A percentile compares a stretch with the other conserved stretches of the same genome.
Conservation (phyloP, 2,329 filamentous ascomycete species). For the Ophiosphaerella herpotricha region DNA sequence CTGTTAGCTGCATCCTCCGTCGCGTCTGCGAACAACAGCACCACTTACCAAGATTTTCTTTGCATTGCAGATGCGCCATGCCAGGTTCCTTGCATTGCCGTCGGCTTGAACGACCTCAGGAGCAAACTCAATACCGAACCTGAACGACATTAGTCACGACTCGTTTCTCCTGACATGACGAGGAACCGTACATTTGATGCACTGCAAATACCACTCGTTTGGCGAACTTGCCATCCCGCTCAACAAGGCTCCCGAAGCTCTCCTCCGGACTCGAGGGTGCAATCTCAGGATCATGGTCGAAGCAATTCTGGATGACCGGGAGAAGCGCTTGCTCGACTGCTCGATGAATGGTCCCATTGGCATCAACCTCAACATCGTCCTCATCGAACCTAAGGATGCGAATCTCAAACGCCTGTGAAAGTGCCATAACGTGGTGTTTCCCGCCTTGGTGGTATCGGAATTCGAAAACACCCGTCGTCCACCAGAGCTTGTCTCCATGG, state of each 20-base stretch:
- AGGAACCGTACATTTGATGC: constrained; percentile 73
- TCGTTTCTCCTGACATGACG: too few relatives aligned
- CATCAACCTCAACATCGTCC: constrained; percentile 65
- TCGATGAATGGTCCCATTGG: constrained; percentile 65
- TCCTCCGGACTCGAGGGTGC: constrained; percentile 81
- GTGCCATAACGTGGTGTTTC: constrained; percentile 89
- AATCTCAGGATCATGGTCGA: constrained; percentile 89
- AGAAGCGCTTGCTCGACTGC: constrained; percentile 79
- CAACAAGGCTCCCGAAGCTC: constrained; percentile 80
- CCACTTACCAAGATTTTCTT: constrained; percentile 86
- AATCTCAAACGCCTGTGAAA: constrained; percentile 92
- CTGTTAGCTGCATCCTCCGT: constrained; percentile 3
- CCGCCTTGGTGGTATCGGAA: constrained; percentile 96
- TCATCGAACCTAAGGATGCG: constrained; percentile 81
- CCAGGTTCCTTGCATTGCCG: constrained; percentile 85
- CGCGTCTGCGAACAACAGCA: background rate
- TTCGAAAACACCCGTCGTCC: constrained; percentile 95
- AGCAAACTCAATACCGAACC: constrained; percentile 91
- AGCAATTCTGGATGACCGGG: constrained; percentile 85
- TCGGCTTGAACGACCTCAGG: constrained; percentile 91
- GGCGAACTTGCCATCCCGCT: constrained; percentile 86
- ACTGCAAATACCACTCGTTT: constrained; percentile 92
- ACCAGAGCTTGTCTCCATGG: constrained; percentile 91
- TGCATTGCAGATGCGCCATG: constrained; percentile 93
- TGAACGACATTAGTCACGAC: constrained; percentile 25